Evolutionary conservation across 768 basidiomycete genomes (phyloP).

Genomic region (Sporobolomyces pararoseus): DNA sequence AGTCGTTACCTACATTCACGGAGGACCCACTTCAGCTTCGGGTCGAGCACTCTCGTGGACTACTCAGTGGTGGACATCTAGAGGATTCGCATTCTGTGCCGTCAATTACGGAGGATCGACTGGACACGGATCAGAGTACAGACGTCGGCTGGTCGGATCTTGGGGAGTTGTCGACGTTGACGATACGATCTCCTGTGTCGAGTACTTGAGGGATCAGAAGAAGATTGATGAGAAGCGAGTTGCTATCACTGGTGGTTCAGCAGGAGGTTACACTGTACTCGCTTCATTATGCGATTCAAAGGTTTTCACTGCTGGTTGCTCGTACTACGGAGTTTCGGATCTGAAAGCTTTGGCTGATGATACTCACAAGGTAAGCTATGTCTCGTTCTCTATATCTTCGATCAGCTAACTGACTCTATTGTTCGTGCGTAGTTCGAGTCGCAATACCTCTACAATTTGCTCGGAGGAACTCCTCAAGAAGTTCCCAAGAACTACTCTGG

Average conservation of each 20-base stretch:
- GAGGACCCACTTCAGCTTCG: conserved; percentile 62
- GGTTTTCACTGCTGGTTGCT: conserved; percentile 63
- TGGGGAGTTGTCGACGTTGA: conserved; percentile 74
- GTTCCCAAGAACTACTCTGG: conserved; percentile 59
- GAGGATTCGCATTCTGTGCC: conserved; percentile 56
- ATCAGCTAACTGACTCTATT: conserved; percentile 39
- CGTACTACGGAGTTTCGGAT: conserved; percentile 68
- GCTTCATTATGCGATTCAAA: conserved; percentile 52
- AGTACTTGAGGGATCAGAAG: conserved; percentile 54
- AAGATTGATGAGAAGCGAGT: conserved; percentile 64
- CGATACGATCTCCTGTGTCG: conserved; percentile 63
- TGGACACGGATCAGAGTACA: conserved; percentile 67
- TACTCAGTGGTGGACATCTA: conserved; percentile 64
- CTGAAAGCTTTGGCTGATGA: conserved; percentile 58
- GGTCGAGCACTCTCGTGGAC: conserved; percentile 57
- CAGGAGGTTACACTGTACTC: conserved; percentile 70
- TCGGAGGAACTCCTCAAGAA: conserved; percentile 60
- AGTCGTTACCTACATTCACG: conserved; percentile 63
- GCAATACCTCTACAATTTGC: conserved; percentile 58
- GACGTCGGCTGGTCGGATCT: conserved; percentile 58
- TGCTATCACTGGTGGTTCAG: conserved; percentile 67
- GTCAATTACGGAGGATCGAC: conserved; percentile 75
- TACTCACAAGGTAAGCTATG: conserved; percentile 58
- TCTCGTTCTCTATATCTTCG: conserved; percentile 51
- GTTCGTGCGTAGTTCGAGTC: conserved; percentile 12